Evolutionary conservation across 2,329 filamentous ascomycete genomes (phyloP), one percentile per base, ranked within the genome.

Genomic region (Ascosphaera apis): DNA sequence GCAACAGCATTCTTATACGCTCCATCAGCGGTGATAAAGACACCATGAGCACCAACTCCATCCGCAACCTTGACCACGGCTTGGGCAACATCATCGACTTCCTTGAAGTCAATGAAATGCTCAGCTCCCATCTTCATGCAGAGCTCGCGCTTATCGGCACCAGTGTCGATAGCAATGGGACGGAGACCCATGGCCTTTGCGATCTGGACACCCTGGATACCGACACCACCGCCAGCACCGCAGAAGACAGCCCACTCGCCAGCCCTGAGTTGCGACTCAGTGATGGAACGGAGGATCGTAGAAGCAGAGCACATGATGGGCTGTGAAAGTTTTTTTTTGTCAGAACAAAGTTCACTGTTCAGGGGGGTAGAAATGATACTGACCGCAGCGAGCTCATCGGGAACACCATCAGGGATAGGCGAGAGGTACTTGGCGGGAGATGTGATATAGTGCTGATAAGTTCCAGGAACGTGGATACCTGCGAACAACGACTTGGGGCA

Each of bases 291-390:
- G 47, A 72, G 68, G 40, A 71, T 66, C 1, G 69, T 72, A 4
- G 60, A 62, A 0, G 64, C 66, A 31, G 55, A 61, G 51, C 69
- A 73, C 65, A 72, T 70, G 39, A 72, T 62, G 0, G 68, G 69
- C 0, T 41, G 25, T 6, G 18, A 11, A 11, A 19, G 38, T 2
- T 3, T 6, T 3, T 6, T 13, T 19, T 25, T 21, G 25, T 21
- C 6, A 31, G 9, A 35, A 27, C 15, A 11, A 13, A 3, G 5
- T 4, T 21, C 15, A 15, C 15, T 15, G 13, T 34, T 5, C 8
- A 1, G 17, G 6, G 19, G 17, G 3, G 6, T 4, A 12, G 18
- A 2, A 27, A 16, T 9, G 13, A 8, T 13, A 36, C 39, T 18
- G 33, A 40, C 39, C 3, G 61, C 69, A 2, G 67, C 68, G n/a